Evolutionary conservation across 495 filamentous ascomycete genomes (phyloP).

Genomic region (Xylaria cubensis): DNA sequence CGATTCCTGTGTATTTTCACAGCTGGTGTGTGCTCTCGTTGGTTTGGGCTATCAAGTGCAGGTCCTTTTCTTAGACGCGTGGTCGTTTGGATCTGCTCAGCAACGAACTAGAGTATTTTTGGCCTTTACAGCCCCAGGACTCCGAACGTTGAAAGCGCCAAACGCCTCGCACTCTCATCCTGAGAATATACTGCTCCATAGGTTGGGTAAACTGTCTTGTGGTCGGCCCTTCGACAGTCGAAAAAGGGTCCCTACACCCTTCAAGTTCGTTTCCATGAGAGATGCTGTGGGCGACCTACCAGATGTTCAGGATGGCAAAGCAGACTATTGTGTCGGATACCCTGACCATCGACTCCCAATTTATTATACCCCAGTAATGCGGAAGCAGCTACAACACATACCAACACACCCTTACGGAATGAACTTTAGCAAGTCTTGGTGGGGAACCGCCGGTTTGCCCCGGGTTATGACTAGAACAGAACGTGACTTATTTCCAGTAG

Average conservation of each 20-base stretch:
- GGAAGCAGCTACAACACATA: slow-evolving; percentile 48
- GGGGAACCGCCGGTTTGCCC: slow-evolving; percentile 35
- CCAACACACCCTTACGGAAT: slow-evolving; percentile 53
- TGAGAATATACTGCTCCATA: slow-evolving; percentile 26
- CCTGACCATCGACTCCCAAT: slow-evolving; percentile 67
- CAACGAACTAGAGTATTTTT: slow-evolving; percentile 69
- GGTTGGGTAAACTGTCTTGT: slow-evolving; percentile 66
- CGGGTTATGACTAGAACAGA: slow-evolving; percentile 49
- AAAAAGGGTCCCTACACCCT: slow-evolving; percentile 59
- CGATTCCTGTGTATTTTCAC: slow-evolving; percentile 67
- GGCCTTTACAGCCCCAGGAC: slow-evolving; percentile 66
- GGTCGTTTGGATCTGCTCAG: slow-evolving; percentile 70
- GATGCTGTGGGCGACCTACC: slow-evolving; percentile 67
- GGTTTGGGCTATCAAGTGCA: slow-evolving; percentile 76
- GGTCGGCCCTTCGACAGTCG: slow-evolving; percentile 63
- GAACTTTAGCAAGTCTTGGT: slow-evolving; percentile 54
- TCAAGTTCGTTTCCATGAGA: slow-evolving; percentile 55
- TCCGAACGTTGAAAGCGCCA: slow-evolving; percentile 60
- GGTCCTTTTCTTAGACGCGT: slow-evolving; percentile 68
- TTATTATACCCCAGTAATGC: slow-evolving; percentile 38
- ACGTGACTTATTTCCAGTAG: slow-evolving; percentile 40
- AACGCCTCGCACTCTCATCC: slow-evolving; percentile 67
- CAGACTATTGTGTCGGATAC: slow-evolving; percentile 59
- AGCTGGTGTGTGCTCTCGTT: slow-evolving; percentile 71
- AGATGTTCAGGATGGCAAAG: slow-evolving; percentile 59